Conservation (phyloP, 768 basidiomycete species). For the Baorangia bicolor region DNA sequence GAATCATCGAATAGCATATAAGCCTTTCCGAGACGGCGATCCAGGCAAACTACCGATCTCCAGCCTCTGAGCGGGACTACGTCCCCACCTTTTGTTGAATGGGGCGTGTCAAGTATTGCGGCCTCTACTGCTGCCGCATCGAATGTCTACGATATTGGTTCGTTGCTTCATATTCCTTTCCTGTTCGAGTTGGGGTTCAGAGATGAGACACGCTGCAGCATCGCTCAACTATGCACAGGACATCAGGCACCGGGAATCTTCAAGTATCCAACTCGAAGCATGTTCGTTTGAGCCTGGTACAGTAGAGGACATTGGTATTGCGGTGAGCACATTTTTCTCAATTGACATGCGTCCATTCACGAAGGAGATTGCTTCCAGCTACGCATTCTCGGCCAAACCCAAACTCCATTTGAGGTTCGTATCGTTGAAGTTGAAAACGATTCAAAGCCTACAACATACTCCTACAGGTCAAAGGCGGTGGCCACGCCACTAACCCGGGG, state of each 20-base stretch:
- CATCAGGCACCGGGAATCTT: conserved; percentile 50
- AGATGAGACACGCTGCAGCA: not conserved
- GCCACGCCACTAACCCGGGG: conserved; percentile 52
- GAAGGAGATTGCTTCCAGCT: not conserved
- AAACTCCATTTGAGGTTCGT: conserved; percentile 31
- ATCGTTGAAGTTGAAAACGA: too few species aligned
- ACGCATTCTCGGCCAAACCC: conserved; percentile 40
- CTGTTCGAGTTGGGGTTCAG: not conserved
- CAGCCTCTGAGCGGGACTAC: too few species aligned
- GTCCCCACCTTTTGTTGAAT: too few species aligned
- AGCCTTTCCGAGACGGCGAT: too few species aligned
- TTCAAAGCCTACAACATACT: too few species aligned
- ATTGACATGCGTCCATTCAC: not conserved
- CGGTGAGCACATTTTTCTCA: conserved; percentile 34
- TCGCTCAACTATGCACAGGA: conserved; percentile 38
- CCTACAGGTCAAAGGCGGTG: conserved; percentile 57
- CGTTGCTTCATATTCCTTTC: not conserved
- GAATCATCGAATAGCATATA: too few species aligned
- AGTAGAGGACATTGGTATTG: conserved; percentile 46
- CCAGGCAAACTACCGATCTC: too few species aligned
- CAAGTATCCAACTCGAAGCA: conserved; percentile 43
- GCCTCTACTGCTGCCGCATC: conserved; percentile 3
- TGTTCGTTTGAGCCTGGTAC: conserved; percentile 63
- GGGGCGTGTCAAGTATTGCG: too few species aligned
- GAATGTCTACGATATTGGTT: not conserved